phyloP scores from a whole-genome alignment of 306 rosid species.

The Quercus cerris region DNA sequence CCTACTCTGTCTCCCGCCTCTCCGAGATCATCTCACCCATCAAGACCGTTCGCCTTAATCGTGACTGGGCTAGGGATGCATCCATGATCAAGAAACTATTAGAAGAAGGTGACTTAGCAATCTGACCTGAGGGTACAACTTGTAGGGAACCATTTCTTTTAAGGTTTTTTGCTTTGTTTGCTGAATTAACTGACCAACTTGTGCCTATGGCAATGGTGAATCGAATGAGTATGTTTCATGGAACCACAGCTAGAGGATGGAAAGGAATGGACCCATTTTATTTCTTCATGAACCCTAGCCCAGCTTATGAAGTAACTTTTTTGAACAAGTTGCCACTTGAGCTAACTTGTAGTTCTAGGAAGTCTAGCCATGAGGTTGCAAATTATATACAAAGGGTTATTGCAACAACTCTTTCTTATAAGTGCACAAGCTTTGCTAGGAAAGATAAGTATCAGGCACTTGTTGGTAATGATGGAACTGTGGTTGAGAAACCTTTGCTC shows the following conservation, averaged over 20 bases:
- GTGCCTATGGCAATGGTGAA: constrained; percentile 92
- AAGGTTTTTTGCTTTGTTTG: constrained; percentile 70
- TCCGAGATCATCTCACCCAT: constrained; percentile 77
- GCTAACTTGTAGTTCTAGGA: constrained; percentile 55
- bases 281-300: constrained; percentile 92
- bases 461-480: constrained; percentile 80
- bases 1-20: constrained; percentile 80
- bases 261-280: constrained; percentile 92
- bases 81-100: constrained; percentile 71
- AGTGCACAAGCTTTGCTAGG: constrained; percentile 67
- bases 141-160: constrained; percentile 78
- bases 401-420: constrained; percentile 71
- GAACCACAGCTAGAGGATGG: constrained; percentile 87
- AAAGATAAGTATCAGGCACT: constrained; percentile 82
- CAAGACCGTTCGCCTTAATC: constrained; percentile 60
- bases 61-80: constrained; percentile 63
- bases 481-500: constrained; percentile 31
- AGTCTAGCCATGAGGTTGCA: constrained; percentile 78
- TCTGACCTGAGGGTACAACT: constrained; percentile 86
- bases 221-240: constrained; percentile 88
- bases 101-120: constrained; percentile 68
- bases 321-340: constrained; percentile 62
- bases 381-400: constrained; percentile 76
- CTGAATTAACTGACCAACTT: constrained; percentile 70
- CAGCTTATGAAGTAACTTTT: constrained; percentile 72